Conservation (phyloP, 2,329 filamentous ascomycete genomes). For the Pleoardoris graminearum region DNA sequence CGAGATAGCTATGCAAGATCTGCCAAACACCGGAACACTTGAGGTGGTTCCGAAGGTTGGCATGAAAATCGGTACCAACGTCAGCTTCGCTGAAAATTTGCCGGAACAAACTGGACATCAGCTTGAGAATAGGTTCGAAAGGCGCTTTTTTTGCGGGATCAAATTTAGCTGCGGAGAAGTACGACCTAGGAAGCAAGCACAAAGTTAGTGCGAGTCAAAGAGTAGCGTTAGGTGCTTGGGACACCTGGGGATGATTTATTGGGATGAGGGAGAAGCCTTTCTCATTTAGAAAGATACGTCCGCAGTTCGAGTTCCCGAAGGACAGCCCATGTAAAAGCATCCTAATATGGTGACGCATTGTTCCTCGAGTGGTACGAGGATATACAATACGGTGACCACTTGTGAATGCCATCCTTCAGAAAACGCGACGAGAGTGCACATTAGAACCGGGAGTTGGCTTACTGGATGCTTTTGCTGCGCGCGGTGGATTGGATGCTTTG, state of each 20-base stretch:
- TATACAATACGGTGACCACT: too few relatives aligned
- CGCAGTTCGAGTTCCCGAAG: too few relatives aligned
- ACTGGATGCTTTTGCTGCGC: constrained; percentile 50
- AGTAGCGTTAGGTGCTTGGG: not conserved
- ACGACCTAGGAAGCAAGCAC: constrained; percentile 43
- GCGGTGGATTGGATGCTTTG: constrained; percentile 61
- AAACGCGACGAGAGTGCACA: too few relatives aligned
- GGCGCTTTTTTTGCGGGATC: constrained; percentile 62
- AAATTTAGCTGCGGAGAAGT: constrained; percentile 64
- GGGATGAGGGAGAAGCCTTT: too few relatives aligned
- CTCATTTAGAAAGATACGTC: too few relatives aligned
- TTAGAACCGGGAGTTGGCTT: not conserved
- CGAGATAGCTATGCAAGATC: constrained; percentile 60
- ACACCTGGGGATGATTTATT: too few relatives aligned
- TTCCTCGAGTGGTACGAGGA: too few relatives aligned
- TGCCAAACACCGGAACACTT: constrained; percentile 59
- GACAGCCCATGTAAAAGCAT: too few relatives aligned
- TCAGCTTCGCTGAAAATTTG: constrained; percentile 69
- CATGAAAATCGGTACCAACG: constrained; percentile 64
- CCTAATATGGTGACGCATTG: too few relatives aligned
- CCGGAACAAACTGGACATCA: constrained; percentile 64
- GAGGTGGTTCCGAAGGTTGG: constrained; percentile 59
- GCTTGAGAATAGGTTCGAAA: constrained; percentile 63
- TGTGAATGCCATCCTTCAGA: too few relatives aligned
- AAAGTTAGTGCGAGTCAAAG: not conserved